Evolutionary conservation across 495 filamentous ascomycete genomes (phyloP), one percentile per base, ranked within the genome.

Genomic region (Penicillium paradoxum): DNA sequence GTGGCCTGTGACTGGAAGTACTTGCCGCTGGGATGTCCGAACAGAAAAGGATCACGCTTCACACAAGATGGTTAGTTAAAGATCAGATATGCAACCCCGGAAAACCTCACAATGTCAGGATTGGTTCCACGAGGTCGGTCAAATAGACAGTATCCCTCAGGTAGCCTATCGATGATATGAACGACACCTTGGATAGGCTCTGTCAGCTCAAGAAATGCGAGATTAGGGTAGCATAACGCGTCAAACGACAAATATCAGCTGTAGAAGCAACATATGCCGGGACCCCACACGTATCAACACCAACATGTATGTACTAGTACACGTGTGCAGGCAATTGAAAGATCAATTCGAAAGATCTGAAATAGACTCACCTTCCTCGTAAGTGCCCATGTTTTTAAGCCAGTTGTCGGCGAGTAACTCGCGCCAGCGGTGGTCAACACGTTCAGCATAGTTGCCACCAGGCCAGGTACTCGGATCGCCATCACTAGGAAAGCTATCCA

Each of bases 81-180:
- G n/a, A 22, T 25, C 21, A 10, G 46, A 6, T 39, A 30, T n/a
- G 9, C 11, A 51, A 33, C 14, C 2, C 29, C 15, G 1, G 13
- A 39, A 13, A 39, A 42, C 63, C 73, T 64, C 55, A 78, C 75
- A 30, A 66, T 58, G 1, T 49, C 49, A 6, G 68, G 70, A 32
- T 76, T 68, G 6, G 53, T 63, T 2, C 38, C 46, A 9, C 80
- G 72, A 6, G 73, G 64, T 40, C 70, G 67, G 25, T 81, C 70
- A 54, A 72, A 75, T 1, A 82, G 56, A 4, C 58, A 62, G 60
- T 83, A 84, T 14, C 80, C 80, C 4, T 75, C 71, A 11, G 82
- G 82, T n/a, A 85, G 60, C 14, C 59, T 58, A 39, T 82, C 74
- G 6, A 85, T 66, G 9, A 61, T 67, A 59, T 83, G 82, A 0